phyloP scores from a whole-genome alignment of 768 basidiomycete genomes.

The Leccinum subtestaceum region DNA sequence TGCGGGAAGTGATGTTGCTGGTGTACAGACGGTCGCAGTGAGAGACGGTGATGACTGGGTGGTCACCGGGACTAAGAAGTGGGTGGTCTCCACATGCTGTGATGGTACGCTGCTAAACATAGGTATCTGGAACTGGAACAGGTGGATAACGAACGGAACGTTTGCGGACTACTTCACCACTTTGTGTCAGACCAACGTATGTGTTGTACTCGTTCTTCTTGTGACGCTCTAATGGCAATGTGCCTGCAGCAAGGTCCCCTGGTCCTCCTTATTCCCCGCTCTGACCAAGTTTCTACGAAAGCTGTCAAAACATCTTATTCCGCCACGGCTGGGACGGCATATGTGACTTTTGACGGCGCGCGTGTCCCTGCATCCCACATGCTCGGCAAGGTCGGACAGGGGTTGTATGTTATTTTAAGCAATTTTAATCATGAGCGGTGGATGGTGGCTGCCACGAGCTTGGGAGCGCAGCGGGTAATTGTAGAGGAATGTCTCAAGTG shows the following conservation, averaged over 20 bases:
- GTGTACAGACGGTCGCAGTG: conserved; percentile 81
- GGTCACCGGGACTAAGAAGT: conserved; percentile 94
- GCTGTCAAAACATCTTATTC: conserved; percentile 94
- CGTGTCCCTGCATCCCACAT: conserved; percentile 85
- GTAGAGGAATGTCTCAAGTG: conserved; percentile 92
- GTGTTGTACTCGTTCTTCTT: conserved; percentile 6
- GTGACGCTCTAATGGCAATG: conserved; percentile 2
- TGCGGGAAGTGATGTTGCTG: conserved; percentile 83
- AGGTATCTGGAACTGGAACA: conserved; percentile 28
- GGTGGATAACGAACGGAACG: conserved; percentile 88
- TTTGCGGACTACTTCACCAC: conserved; percentile 87
- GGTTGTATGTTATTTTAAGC: conserved; percentile 77
- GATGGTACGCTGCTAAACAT: not conserved
- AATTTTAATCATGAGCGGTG: conserved; percentile 91
- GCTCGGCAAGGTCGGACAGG: conserved; percentile 82
- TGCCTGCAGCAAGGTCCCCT: conserved; percentile 59
- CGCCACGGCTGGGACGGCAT: conserved; percentile 85
- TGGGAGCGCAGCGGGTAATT: conserved; percentile 72
- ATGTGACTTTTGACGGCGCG: conserved; percentile 75
- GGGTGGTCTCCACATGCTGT: conserved; percentile 12
- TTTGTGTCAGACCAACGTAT: conserved; percentile 66
- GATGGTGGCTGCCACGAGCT: conserved; percentile 75
- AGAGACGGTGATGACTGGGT: conserved; percentile 86
- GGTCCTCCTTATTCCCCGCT: conserved; percentile 72
- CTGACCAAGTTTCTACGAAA: conserved; percentile 74